Evolutionary conservation across 2,329 filamentous ascomycete genomes (phyloP), one percentile per base, ranked within the genome.

Genomic region (Hymenoscyphus infarciens): DNA sequence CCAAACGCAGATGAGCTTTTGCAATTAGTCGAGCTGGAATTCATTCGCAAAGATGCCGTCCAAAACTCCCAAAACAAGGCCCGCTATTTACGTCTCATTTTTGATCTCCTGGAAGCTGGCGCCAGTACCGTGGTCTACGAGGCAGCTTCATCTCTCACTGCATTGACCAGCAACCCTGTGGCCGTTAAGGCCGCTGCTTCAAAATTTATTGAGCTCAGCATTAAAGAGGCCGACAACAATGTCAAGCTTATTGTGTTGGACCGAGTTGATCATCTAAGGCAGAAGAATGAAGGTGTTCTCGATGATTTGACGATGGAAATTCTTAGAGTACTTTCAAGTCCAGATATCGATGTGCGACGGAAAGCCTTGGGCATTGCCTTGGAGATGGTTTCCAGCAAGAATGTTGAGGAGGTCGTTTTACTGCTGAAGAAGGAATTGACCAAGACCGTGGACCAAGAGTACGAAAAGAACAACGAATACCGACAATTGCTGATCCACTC

Each of bases 331-430:
- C 83, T 99, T 38, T 96, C 93, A 13, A 97, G 93, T 75, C 91
- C 95, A 25, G 95, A 99, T 78, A 90, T 99, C 68, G 95, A 98
- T 74, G 95, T 99, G 60, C 88, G 95, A 72, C 88, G 88, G 77
- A 98, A 98, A 78, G 92, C 94, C 16, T 84, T 99, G 31, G 83
- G 86, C 62, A 91, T 99, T 72, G 93, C 93, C 13, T 82, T 99
- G 75, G 93, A 97, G 68, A 98, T 99, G 95, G 92, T 99, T 5
- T 95, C 94, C 0, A 97, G 93, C 84, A 96, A 97, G 80, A 99
- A 99, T 68, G 93, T 99, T 6, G 95, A 98, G 75, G 95, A 99
- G 73, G 95, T 99, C 15, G 91, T 99, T 25, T 85, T 98, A 72
- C 83, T 99, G 0, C 82, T 99, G 64, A 99, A 99, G 82, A 99